Conservation (phyloP, 2,329 filamentous ascomycete species). For the Bipolaris victoriae region DNA sequence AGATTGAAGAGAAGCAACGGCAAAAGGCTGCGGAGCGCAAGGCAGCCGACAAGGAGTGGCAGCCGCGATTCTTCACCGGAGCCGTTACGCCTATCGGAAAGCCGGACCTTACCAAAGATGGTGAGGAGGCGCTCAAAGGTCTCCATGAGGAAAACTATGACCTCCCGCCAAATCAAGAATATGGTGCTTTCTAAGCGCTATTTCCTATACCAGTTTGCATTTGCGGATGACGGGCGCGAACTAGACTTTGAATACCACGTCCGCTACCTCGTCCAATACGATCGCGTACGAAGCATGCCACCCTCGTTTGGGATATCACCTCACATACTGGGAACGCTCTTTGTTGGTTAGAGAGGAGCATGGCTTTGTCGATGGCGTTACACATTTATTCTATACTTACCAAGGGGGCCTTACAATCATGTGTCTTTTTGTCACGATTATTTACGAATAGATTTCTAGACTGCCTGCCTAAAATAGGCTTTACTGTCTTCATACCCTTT, state of each 20-base stretch:
- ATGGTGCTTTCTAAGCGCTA: slow-evolving; percentile 42
- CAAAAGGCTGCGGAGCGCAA: slow-evolving; percentile 83
- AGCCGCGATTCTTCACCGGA: slow-evolving; percentile 84
- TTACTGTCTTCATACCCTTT: not conserved
- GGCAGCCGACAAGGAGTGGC: slow-evolving; percentile 71
- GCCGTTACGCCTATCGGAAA: slow-evolving; percentile 65
- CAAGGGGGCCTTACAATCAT: slow-evolving; percentile 1
- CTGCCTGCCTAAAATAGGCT: slow-evolving; percentile 9
- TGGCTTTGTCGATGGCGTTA: slow-evolving; percentile 19
- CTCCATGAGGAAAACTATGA: slow-evolving; percentile 60
- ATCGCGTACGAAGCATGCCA: slow-evolving; percentile 7
- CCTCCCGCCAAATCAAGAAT: slow-evolving; percentile 55
- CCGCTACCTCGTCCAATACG: slow-evolving; percentile 11
- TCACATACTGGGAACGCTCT: slow-evolving; percentile 5
- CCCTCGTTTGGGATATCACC: slow-evolving; percentile 17
- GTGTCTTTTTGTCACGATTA: slow-evolving; percentile 13
- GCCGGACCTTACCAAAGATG: slow-evolving; percentile 68
- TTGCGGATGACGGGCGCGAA: slow-evolving; percentile 6
- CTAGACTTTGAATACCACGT: slow-evolving; percentile 26
- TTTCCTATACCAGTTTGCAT: slow-evolving; percentile 3
- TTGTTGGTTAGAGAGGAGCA: slow-evolving; percentile 21
- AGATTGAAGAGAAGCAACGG: slow-evolving; percentile 88
- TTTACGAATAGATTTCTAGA: slow-evolving; percentile 16
- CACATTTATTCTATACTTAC: slow-evolving; percentile 7
- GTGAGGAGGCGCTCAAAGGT: slow-evolving; percentile 62